Evolutionary conservation across 352 stramenopile species (phyloP).

Genomic region (Pythium utonaiense): DNA sequence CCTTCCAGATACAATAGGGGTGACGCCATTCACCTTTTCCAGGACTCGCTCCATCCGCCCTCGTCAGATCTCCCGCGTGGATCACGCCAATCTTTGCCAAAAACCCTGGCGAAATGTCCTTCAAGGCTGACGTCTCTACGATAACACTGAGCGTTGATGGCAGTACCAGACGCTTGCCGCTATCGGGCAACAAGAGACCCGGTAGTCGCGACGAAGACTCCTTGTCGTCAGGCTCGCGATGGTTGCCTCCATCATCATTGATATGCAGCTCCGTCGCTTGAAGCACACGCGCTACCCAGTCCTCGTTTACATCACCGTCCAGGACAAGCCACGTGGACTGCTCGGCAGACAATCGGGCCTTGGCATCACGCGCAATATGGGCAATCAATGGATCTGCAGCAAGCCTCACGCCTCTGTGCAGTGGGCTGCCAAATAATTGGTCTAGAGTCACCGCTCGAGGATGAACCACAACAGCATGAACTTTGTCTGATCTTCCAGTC

Average conservation of each 20-base stretch:
- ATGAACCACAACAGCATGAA: constrained; percentile 30
- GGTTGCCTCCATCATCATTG: constrained; percentile 6
- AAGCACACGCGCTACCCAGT: constrained; percentile 52
- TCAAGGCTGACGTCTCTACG: constrained; percentile 49
- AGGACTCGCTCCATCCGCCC: too few relatives aligned
- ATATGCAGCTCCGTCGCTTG: constrained; percentile 11
- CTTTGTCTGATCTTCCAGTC: not conserved
- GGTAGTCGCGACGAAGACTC: not conserved
- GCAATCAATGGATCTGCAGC: constrained; percentile 30
- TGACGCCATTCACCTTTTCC: constrained; percentile 21
- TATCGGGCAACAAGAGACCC: constrained; percentile 31
- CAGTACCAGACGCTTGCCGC: constrained; percentile 35
- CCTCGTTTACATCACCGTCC: constrained; percentile 46
- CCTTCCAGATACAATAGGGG: constrained; percentile 49
- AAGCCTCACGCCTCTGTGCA: not conserved
- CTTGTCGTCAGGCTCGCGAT: not conserved
- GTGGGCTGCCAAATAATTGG: constrained; percentile 27
- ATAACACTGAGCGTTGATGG: constrained; percentile 40
- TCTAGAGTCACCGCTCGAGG: constrained; percentile 36
- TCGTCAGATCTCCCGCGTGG: constrained; percentile 22
- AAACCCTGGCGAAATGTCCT: constrained; percentile 49
- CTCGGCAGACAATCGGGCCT: constrained; percentile 19
- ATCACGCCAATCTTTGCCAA: constrained; percentile 43
- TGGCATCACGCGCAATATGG: constrained; percentile 46
- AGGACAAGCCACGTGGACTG: constrained; percentile 61